Conservation (phyloP, 352 stramenopile species). For the Globisporangium nunn region DNA sequence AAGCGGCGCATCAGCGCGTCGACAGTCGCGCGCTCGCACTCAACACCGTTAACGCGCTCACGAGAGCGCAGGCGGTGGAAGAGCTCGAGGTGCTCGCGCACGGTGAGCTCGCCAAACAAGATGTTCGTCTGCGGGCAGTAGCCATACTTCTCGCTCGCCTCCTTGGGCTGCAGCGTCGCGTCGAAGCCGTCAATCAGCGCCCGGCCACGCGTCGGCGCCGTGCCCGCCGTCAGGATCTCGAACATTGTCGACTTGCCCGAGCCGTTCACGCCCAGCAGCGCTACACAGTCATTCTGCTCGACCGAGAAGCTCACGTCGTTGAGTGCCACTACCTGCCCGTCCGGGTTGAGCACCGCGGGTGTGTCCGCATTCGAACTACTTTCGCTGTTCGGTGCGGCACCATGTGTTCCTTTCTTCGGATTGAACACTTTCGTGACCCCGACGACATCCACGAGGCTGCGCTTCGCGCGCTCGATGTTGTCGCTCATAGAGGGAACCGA, state of each 20-base stretch:
- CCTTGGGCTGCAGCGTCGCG: conserved; percentile 45
- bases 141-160: conserved; percentile 49
- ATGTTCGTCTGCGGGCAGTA: conserved; percentile 80
- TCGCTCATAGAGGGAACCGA: background rate
- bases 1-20: conserved; percentile 41
- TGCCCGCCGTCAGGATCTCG: conserved; percentile 90
- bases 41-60: conserved; percentile 9
- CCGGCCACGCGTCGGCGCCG: conserved; percentile 61
- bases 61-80: conserved; percentile 52
- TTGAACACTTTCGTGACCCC: conserved; percentile 67
- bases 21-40: conserved; percentile 25
- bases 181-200: conserved; percentile 53
- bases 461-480: conserved; percentile 15
- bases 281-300: conserved; percentile 85
- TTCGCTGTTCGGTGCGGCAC: background rate
- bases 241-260: conserved; percentile 97
- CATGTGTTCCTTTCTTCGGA: conserved; percentile 21
- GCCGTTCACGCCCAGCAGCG: conserved; percentile 91
- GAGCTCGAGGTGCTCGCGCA: conserved; percentile 68
- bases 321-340: conserved; percentile 57
- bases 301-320: conserved; percentile 82
- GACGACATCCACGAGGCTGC: conserved; percentile 41
- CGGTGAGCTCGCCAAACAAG: conserved; percentile 63
- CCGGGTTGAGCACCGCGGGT: conserved; percentile 24
- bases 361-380: background rate